These are phyloP conservation scores for Mucor sp. DNA, from an alignment of 371 early-diverging fungal genomes.

Conservation along the genomic window DNA sequence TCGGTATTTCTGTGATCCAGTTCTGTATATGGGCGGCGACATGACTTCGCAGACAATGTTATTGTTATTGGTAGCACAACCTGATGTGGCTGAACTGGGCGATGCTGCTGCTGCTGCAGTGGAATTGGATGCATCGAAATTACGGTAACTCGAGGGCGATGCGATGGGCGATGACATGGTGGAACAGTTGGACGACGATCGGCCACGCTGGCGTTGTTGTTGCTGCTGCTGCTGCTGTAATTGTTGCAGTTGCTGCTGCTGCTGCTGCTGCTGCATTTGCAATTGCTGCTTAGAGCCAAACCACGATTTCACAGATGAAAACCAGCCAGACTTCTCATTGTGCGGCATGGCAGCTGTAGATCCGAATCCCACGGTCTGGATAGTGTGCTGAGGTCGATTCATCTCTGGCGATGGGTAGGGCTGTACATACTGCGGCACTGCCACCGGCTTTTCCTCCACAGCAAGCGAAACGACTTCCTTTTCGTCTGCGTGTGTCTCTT, in stretches of 20 bases:
- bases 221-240: conserved; percentile 10
- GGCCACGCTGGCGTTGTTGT: conserved; percentile 12
- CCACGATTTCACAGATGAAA: conserved; percentile 53
- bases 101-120: too few species aligned
- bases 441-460: not conserved
- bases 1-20: conserved; percentile 33
- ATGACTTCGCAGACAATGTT: conserved; percentile 7
- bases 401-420: conserved; percentile 22
- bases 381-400: conserved; percentile 8
- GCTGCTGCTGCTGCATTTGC: conserved; percentile 7
- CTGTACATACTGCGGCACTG: not conserved
- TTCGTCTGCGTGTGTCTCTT: not conserved
- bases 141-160: conserved; percentile 18
- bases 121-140: conserved; percentile 12
- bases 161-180: conserved; percentile 16
- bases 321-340: conserved; percentile 36
- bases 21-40: conserved; percentile 32
- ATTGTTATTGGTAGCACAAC: not conserved
- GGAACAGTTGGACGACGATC: conserved; percentile 12
- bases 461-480: not conserved
- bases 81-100: not conserved
- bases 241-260: conserved; percentile 13
- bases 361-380: conserved; percentile 29
- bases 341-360: conserved; percentile 7
- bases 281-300: conserved; percentile 34